Base-by-base conservation (phyloP, 2,329 filamentous ascomycete genomes). In the Fusarium goolgardi region DNA sequence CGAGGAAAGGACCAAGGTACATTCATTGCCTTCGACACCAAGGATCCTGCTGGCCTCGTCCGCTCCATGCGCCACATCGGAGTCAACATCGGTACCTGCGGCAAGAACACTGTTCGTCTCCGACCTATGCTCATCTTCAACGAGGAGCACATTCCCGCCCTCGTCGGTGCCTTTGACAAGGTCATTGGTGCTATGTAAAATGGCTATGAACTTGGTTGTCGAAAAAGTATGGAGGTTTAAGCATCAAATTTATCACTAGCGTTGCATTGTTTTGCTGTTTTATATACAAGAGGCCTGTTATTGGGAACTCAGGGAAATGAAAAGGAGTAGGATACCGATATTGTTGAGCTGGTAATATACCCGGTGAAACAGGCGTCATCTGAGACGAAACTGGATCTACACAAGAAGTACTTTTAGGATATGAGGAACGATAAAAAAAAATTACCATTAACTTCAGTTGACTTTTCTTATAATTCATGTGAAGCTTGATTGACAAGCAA, bases 101-200 rank as follows among this genome's bases (percentile, higher is more conserved):
- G 92, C 31, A 85, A 85, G 76, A 81, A 79, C 65, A 91, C 92
- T 16, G 89, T 95, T 21, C 81, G 92, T 61, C 80, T 95, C 76
- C 83, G 92, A 71, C 92, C 92, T 12, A 95, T 95, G 92, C 81
- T 95, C 73, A 88, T 94, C 74, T 94, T 95, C 83, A 88, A 91
- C 83, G 86, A 88, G 79, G 82, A 87, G 75, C 91, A 93, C 79
- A 88, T 75, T 47, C 68, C 75, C 21, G 60, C 75, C 59, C 69
- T 77, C 20, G 61, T 77, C 51, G 63, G 63, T 32, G 70, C 72
- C 16, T 63, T 77, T 49, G 73, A 76, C 57, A 75, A 76, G 63
- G 75, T 75, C 37, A 63, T 75, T 51, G 72, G 69, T 50, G 46
- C 66, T 58, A 55, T 73, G 53, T 75, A 75, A 72, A 49, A 59